Evolutionary conservation across 345 rosid species (phyloP), one percentile per base, ranked within the genome.

Genomic region (Erucastrum elatum): DNA sequence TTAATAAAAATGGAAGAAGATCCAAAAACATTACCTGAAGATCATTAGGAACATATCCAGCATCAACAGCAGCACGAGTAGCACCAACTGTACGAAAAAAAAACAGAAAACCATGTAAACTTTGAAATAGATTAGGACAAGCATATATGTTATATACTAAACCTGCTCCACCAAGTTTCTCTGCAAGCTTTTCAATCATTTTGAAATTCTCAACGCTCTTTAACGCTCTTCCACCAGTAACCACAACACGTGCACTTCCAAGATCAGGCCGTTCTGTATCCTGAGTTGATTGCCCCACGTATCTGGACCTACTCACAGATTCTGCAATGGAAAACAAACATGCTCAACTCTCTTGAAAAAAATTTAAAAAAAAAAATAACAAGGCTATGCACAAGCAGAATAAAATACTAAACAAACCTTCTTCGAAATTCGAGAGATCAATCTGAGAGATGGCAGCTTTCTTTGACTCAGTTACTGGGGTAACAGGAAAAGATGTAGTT

Each of bases 31-130:
- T 79, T 87, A 93, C 99, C 96, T 93, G 99, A 66, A 93, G 96
- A 6, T 96, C 97, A 80, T 96, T 96, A 63, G 96, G 90, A 83
- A 90, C 99, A 84, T 84, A 96, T 81, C 97, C 99, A n/a, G 99
- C 97, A 85, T 95, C 99, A 64, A 95, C 99, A 69, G 96, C 98
- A 82, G 99, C 99, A 71, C 99, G 98, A 6, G 99, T 95, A 68
- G 99, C 99, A 79, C 99, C 99, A 82, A 95, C 99, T 95, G 77
- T 55, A 72, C 58, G 74, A 75, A 66, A 29, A 29, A 29, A 29
- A 74, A 60, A 76, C 72, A 33, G 17, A 31, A 30, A 61, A 61
- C 12, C 37, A 13, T 64, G 7, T 51, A 51, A 51, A 15, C 17
- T n/a, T 51, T 51, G 17, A 51, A 51, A 51, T 21, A 51, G 56